Base-by-base conservation (phyloP, 345 rosid genomes). In the Turnera subulata region DNA sequence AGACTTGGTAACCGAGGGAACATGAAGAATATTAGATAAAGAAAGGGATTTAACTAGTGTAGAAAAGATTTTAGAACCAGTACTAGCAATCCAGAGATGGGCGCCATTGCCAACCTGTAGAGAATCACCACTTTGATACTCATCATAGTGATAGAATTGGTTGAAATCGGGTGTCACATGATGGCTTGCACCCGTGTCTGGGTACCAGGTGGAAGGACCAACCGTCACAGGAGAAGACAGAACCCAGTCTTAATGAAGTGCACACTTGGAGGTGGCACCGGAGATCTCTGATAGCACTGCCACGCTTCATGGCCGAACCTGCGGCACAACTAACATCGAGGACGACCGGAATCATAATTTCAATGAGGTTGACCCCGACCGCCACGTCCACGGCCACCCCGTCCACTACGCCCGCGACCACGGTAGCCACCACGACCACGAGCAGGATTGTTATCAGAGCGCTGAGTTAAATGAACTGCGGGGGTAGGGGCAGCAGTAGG, bases 191-290 rank as follows among this genome's bases (percentile, higher is more conserved):
- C 11, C 4, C 9, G 12, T 46, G 22, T 19, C 15, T n/a, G 0
- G 49, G 22, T 46, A n/a, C 24, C 0, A 46, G 12, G 17, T n/a
- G 9, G 17, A 18, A 46, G n/a, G 2, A 17, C 0, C 5, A 10
- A 1, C 0, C 12, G 49, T 1, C 2, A 0, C 0, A n/a, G 19
- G 12, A n/a, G 21, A n/a, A 2, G 4, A 1, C 4, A 1, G n/a
- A 2, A 2, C 19, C 4, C 11, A n/a, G 49, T 13, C 19, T n/a
- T 0, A 5, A 19, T 0, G 11, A 1, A 5, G 6, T n/a, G 15
- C 4, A n/a, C 4, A 19, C 17, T n/a, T 11, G 19, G 4, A n/a
- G 0, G n/a, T 20, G 0, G 6, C n/a, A n/a, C n/a, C n/a, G n/a
- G n/a, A n/a, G n/a, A 13, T 19, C 2, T 4, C 4, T 46, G 49